phyloP scores from a whole-genome alignment of 2,329 filamentous ascomycete species.

The Trichoderma sp. region DNA sequence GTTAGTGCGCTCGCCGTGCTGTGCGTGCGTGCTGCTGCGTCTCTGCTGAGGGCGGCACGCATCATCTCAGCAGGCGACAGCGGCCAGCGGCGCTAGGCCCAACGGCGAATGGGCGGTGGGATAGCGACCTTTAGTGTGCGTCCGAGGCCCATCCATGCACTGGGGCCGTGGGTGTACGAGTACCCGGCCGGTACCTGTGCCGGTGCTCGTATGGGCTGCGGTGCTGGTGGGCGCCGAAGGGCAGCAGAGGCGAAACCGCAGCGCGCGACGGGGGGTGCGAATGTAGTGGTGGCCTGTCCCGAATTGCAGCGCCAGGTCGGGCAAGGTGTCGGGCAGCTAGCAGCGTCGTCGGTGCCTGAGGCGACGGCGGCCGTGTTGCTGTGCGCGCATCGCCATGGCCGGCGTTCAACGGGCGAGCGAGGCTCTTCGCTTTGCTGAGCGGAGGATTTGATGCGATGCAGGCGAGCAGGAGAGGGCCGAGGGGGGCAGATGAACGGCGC shows the following conservation, averaged over 20 bases:
- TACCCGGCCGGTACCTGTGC: conserved; percentile 2
- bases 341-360: not conserved
- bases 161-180: conserved; percentile 24
- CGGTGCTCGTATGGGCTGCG: not conserved
- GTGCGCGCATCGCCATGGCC: not conserved
- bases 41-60: conserved; percentile 10
- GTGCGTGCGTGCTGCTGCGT: not conserved
- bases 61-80: conserved; percentile 23
- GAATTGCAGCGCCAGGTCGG: not conserved
- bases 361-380: not conserved
- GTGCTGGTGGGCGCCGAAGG: not conserved
- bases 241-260: not conserved
- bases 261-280: conserved; percentile 19
- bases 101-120: conserved; percentile 41
- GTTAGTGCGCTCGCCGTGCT: not conserved
- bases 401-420: not conserved
- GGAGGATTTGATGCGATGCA: not conserved
- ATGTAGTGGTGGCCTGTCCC: conserved; percentile 17
- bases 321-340: not conserved
- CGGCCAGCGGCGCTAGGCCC: conserved; percentile 38
- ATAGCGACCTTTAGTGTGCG: conserved; percentile 39
- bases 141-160: conserved; percentile 25
- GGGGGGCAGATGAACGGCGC: not conserved
- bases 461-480: conserved; percentile 1
- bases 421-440: not conserved